These are phyloP conservation scores for Wickerhamomyces ciferrii DNA, from an alignment of 805 yeast genomes.

Conservation along the genomic window DNA sequence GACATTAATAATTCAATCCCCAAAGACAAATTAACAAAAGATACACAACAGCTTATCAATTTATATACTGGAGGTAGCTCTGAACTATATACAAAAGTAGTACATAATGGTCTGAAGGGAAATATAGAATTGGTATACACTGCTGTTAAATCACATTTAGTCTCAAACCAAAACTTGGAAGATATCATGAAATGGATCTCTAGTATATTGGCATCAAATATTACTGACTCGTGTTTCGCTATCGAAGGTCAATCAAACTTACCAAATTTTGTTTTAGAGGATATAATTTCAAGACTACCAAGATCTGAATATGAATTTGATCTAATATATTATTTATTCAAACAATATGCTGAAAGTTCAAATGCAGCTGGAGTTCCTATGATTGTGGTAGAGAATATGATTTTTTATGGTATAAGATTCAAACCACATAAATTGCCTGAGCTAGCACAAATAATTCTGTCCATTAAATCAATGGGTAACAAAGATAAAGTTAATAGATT, in stretches of 20 bases:
- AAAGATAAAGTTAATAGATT: neutral
- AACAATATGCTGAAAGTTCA: neutral
- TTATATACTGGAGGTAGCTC: neutral
- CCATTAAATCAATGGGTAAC: neutral
- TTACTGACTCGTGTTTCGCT: slow-evolving; percentile 28
- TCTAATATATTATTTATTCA: slow-evolving; percentile 4
- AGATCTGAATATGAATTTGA: slow-evolving; percentile 12
- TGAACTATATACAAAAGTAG: neutral
- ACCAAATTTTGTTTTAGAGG: slow-evolving; percentile 35
- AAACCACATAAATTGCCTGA: neutral
- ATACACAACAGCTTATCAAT: neutral
- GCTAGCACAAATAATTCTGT: neutral
- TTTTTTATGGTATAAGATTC: slow-evolving; percentile 2
- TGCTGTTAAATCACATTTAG: neutral
- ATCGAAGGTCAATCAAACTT: slow-evolving; percentile 25
- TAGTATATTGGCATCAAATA: slow-evolving; percentile 26
- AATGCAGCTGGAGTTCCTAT: neutral
- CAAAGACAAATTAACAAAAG: too few species aligned
- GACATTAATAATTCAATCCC: too few species aligned
- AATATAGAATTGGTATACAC: neutral
- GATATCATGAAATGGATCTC: slow-evolving; percentile 11
- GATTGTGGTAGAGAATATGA: slow-evolving; percentile 2
- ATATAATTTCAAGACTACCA: slow-evolving; percentile 31
- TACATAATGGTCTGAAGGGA: neutral
- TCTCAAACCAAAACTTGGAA: neutral